Base-by-base conservation (phyloP, 805 yeast species). In the Nakazawaea sp. region DNA sequence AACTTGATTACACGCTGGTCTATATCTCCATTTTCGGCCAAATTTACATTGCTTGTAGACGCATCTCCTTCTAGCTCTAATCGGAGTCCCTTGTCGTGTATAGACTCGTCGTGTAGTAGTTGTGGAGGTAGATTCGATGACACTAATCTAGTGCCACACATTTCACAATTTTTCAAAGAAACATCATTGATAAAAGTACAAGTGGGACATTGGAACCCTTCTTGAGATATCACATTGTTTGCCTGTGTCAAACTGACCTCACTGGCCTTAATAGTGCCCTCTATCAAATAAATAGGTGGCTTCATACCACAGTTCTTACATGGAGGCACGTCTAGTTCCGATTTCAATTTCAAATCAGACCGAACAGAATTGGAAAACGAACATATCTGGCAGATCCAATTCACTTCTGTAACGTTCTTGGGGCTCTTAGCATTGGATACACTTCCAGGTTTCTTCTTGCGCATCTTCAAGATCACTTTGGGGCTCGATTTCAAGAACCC, bases 381-480 rank as follows among this genome's bases (percentile, higher is more conserved):
- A 56, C 98, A 90, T 3, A 92, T 89, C n/a, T 82, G 81, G 55
- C 98, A 90, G 1, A 71, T 69, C 98, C 98, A 90, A 21, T 67
- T 50, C 45, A 36, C 38, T 26, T 35, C 34, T 13, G 18, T 18
- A 12, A 24, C 32, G n/a, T n/a, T n/a, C n/a, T n/a, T n/a, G n/a
- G n/a, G n/a, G n/a, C n/a, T n/a, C 20, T 24, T 30, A 18, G 16
- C 19, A 5, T 11, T 33, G 5, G n/a, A 20, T 15, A 24, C 19
- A 15, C 12, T 40, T 45, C 30, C 44, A 44, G 11, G 61, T 18
- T 36, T 42, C 26, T 29, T 28, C 20, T 27, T 29, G 30, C 40
- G 44, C 44, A 58, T 24, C 5, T 36, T 41, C 12, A 60, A 5
- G 13, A 51, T 73, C n/a, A 89, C 66, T 48, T 88, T 85, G 1